Conservation (phyloP, 768 basidiomycete species). For the Tylopilus felleus region DNA sequence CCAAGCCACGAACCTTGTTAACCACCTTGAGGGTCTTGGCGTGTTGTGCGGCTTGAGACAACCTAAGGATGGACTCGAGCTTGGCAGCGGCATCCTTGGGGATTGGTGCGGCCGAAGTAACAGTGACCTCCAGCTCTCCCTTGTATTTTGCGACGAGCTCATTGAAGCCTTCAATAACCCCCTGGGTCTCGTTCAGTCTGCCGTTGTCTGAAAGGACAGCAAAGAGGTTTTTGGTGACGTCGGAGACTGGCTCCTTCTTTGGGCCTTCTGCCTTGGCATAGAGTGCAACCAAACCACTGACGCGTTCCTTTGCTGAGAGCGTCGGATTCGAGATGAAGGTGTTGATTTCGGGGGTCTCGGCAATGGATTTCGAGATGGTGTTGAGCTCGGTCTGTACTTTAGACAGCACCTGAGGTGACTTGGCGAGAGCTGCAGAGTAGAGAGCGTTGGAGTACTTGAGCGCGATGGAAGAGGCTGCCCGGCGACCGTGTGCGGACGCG, state of each 20-base stretch:
- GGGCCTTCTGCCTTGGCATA: conserved; percentile 63
- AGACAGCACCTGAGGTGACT: conserved; percentile 78
- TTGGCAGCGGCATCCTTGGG: conserved; percentile 70
- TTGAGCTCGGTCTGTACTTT: conserved; percentile 85
- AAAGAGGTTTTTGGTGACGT: conserved; percentile 91
- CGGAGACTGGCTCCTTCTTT: conserved; percentile 76
- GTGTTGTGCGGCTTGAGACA: conserved; percentile 77
- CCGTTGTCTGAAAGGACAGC: conserved; percentile 90
- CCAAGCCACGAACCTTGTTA: conserved; percentile 68
- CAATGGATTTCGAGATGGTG: conserved; percentile 66
- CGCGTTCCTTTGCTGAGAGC: conserved; percentile 75
- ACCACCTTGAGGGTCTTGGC: conserved; percentile 86
- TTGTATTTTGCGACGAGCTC: conserved; percentile 84
- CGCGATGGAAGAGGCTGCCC: conserved; percentile 74
- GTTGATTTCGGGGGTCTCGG: conserved; percentile 58
- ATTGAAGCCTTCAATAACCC: conserved; percentile 89
- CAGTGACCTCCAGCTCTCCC: conserved; percentile 89
- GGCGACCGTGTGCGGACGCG: conserved; percentile 44
- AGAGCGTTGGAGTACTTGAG: conserved; percentile 82
- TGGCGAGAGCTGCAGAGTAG: conserved; percentile 76
- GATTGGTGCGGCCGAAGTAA: conserved; percentile 84
- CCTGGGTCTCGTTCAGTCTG: conserved; percentile 76
- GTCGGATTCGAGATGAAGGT: conserved; percentile 89
- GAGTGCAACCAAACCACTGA: conserved; percentile 61
- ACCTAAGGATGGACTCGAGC: conserved; percentile 84